These are phyloP conservation scores for Citrus sinensis DNA, from an alignment of 345 rosid genomes.

Conservation along the genomic window DNA sequence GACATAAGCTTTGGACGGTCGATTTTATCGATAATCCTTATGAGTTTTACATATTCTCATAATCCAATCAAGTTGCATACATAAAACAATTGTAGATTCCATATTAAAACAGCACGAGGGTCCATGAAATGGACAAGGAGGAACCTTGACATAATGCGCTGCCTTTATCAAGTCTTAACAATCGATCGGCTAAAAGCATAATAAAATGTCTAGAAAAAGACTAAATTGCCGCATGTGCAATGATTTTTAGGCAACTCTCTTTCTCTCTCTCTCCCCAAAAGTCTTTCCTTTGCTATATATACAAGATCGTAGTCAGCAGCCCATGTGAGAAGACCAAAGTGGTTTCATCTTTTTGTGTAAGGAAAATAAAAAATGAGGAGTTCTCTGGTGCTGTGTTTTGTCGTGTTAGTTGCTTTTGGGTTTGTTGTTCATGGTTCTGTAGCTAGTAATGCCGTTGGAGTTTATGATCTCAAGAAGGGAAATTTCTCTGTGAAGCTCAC, in stretches of 20 bases:
- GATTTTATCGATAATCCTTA: not conserved
- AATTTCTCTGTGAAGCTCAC: slow-evolving; percentile 58
- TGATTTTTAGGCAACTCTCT: not conserved
- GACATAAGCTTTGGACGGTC: not conserved
- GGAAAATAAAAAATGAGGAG: slow-evolving; percentile 23
- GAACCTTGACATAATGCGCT: too few relatives aligned
- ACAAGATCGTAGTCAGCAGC: not conserved
- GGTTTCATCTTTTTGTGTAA: not conserved
- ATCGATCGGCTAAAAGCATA: not conserved
- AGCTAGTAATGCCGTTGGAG: slow-evolving; percentile 26
- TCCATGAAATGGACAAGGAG: not conserved
- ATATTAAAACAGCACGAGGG: not conserved
- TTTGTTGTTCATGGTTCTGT: slow-evolving; percentile 14
- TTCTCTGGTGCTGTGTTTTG: slow-evolving; percentile 18
- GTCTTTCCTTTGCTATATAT: not conserved
- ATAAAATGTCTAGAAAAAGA: not conserved
- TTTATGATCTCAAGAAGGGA: slow-evolving; percentile 74
- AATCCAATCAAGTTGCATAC: not conserved
- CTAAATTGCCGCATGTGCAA: not conserved
- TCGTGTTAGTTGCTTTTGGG: slow-evolving; percentile 27
- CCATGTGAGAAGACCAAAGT: not conserved
- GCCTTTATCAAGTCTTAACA: not conserved
- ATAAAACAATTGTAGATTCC: not conserved
- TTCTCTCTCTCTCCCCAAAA: not conserved
- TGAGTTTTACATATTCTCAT: not conserved